Evolutionary conservation across 2,329 filamentous ascomycete genomes (phyloP).

Genomic region (Lecanicillium sp.): DNA sequence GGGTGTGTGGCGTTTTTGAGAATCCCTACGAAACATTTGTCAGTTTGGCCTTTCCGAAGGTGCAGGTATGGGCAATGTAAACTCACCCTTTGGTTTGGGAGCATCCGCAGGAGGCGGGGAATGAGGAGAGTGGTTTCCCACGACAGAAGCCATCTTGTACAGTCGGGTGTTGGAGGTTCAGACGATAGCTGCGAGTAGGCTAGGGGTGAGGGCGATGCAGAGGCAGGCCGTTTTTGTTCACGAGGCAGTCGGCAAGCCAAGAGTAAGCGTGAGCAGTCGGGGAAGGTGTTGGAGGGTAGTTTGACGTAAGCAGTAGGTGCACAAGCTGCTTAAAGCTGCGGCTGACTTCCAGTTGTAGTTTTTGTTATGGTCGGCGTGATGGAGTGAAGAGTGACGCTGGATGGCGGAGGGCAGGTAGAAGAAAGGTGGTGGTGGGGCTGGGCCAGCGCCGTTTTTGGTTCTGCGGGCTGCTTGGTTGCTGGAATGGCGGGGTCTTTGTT

Average conservation of each 20-base stretch:
- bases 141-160: constrained; percentile 31
- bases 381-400: no score
- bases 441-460: no score
- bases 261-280: constrained; percentile 2
- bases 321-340: no score
- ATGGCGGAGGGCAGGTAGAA: no score
- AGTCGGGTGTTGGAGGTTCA: constrained; percentile 2
- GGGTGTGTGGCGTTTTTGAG: constrained; percentile 73
- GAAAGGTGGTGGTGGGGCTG: no score
- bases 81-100: constrained; percentile 39
- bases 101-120: constrained; percentile 31
- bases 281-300: constrained; percentile 6
- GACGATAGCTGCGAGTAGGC: not conserved
- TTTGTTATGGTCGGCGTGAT: no score
- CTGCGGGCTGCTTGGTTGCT: no score
- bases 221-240: not conserved
- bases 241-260: constrained; percentile 2
- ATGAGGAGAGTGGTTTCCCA: constrained; percentile 30
- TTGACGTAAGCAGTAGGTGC: no score
- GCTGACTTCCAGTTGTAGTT: no score
- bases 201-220: not conserved
- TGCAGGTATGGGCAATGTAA: not conserved
- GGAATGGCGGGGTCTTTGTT: no score
- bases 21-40: constrained; percentile 54
- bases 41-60: not conserved